Percentiles rank a stretch among this genome's conserved stretches.
These are phyloP conservation scores for Brassica incana DNA, from an alignment of 345 rosid genomes.

Conservation along the genomic window DNA sequence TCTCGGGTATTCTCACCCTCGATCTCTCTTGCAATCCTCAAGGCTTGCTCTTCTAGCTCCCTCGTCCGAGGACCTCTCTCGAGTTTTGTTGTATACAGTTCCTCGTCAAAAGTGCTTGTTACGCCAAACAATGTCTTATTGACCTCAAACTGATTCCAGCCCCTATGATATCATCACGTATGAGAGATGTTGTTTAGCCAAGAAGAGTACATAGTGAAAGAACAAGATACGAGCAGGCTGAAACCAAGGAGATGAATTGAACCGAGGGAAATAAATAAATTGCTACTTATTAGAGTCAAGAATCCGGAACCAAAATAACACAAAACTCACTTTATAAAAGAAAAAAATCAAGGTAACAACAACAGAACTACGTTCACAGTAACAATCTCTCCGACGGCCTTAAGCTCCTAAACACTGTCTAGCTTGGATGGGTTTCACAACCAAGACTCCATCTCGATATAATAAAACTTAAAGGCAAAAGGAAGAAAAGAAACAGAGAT, in stretches of 20 bases:
- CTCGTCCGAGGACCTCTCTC: conserved; percentile 74
- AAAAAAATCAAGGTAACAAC: background rate
- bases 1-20: conserved; percentile 86
- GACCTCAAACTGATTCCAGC: conserved; percentile 93
- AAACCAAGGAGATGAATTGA: background rate
- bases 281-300: background rate
- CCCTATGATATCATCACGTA: conserved; percentile 44
- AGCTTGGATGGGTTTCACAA: background rate
- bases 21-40: conserved; percentile 90
- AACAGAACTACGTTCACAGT: background rate
- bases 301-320: background rate
- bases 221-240: background rate
- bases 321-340: no score
- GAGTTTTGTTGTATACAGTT: conserved; percentile 88
- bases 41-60: conserved; percentile 78
- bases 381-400: background rate
- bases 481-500: conserved; percentile 10
- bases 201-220: background rate
- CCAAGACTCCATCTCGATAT: background rate
- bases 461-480: background rate
- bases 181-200: background rate
- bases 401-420: conserved; percentile 15
- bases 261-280: background rate
- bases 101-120: conserved; percentile 88
- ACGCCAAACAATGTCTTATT: conserved; percentile 82